Base-by-base conservation (phyloP, 1,139 yeast genomes). In the Protomyces inouyei region DNA sequence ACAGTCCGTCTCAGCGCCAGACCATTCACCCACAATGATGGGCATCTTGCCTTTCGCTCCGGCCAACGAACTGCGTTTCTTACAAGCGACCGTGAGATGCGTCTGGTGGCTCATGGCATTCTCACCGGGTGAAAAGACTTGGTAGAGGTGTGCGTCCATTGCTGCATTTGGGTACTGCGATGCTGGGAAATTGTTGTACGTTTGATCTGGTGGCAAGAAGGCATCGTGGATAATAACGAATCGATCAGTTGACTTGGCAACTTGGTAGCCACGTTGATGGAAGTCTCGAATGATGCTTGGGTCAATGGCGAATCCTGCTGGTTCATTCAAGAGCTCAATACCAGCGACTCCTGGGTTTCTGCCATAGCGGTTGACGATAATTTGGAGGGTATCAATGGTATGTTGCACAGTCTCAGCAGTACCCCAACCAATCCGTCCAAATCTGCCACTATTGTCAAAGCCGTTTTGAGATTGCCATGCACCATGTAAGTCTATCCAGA, bases 381-480 rank as follows among this genome's bases (percentile, higher is more conserved):
- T 69, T 18, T 72, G 66, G 35, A 82, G 66, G 0, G 84, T 86
- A 55, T 80, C 77, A 64, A 83, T 75, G 14, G 93, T 84, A 36
- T 80, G 70, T 60, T 81, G 76, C 52, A 80, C 76, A 71, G 87
- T 85, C 54, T 77, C 80, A 25, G 71, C 72, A 28, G 77, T 73
- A 74, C 85, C 86, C 70, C 70, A 69, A 9, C 78, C 78, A 65
- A 82, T 71, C 5, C 73, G 68, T 72, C 88, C 97, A 71, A 96
- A 82, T 68, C 83, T 77, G 36, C 98, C 98, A 10, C 97, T 89
- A 77, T 93, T 92, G 76, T 93, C 98, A 74, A 91, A 93, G 23
- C 98, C 55, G 73, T 92, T 92, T 76, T 92, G 98, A 25, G 96
- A 87, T n/a, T 97, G 98, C 57, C 97, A 95, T 28, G 90, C 96